Conservation (phyloP, 1,139 yeast species). For the Sugiyamaella sp. region DNA sequence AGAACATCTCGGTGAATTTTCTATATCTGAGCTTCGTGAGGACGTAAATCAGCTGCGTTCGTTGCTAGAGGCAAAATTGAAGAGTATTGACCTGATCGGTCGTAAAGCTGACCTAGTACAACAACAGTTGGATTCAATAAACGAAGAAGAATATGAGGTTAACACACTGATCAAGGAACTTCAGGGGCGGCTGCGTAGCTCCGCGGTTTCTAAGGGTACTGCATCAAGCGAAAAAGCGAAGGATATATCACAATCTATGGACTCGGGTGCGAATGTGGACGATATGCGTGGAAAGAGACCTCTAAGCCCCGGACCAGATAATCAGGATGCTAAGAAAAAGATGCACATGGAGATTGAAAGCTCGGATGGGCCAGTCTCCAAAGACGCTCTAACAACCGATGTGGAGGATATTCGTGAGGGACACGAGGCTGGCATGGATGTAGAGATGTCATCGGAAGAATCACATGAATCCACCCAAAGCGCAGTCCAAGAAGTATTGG, state of each 20-base stretch:
- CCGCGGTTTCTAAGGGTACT: too few species aligned
- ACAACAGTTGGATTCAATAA: conserved; percentile 5
- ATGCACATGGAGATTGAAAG: background rate
- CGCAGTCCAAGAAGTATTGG: too few species aligned
- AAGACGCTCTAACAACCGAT: too few species aligned
- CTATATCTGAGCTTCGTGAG: conserved; percentile 2
- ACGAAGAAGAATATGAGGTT: conserved; percentile 13
- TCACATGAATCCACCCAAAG: too few species aligned
- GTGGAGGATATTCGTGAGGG: too few species aligned
- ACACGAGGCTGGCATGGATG: background rate
- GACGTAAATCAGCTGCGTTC: conserved; percentile 14
- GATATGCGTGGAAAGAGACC: background rate
- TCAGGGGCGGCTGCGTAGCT: conserved; percentile 9
- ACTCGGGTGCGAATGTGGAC: too few species aligned
- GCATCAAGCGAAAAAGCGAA: background rate
- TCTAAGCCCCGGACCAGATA: background rate
- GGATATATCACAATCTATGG: background rate
- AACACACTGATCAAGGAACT: conserved; percentile 1
- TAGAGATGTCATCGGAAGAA: background rate
- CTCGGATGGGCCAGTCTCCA: background rate
- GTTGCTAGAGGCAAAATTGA: conserved; percentile 17
- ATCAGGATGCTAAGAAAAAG: background rate
- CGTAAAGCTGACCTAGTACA: conserved; percentile 5
- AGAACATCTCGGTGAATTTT: conserved; percentile 6
- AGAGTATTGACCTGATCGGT: conserved; percentile 4